Evolutionary conservation across 2,329 filamentous ascomycete species (phyloP), one percentile per base, ranked within the genome.

Genomic region (Talaromyces piceae): DNA sequence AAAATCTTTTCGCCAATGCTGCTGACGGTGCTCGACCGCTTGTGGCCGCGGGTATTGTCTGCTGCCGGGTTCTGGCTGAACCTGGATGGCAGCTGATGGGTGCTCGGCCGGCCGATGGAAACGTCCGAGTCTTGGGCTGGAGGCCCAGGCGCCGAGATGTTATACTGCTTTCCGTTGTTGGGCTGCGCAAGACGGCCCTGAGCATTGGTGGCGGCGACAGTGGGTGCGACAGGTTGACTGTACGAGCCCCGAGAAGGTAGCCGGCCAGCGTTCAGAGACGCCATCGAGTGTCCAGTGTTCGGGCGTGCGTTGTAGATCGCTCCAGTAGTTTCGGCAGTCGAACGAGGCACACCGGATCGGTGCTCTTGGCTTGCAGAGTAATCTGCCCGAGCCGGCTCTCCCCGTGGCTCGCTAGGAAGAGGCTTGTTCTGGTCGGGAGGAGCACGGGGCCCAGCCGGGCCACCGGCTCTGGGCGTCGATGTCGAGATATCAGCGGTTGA

Each of bases 111-210:
- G 64, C 68, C 84, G 72, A 73, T 83, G 65, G 74, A 81, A 41
- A 73, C 67, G 33, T 75, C 72, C 39, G 73, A 68, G 53, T 77
- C 62, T 57, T 83, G 80, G n/a, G n/a, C n/a, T n/a, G n/a, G n/a
- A 27, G 80, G 73, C 45, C 85, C 79, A 12, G 84, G 79, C 48
- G 81, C 77, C 18, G 86, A 86, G 27, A 91, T 89, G 46, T 81
- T 80, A 64, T 90, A 88, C 57, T 81, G 82, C 62, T 84, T 81
- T 57, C 77, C 73, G 47, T 58, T 73, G 67, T 79, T 81, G 9
- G 87, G 87, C 65, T 95, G 91, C 58, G 93, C 87, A 61, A 97
- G 89, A 56, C 87, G 87, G 56, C 90, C 91, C 67, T 95, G 87
- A 3, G 81, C 90, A 67, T 93, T 95, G 48, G 90, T 93, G 59